Percentiles rank a stretch among this genome's conserved stretches.
phyloP scores from a whole-genome alignment of 768 basidiomycete genomes.

The Xerocomellus amylosporus region DNA sequence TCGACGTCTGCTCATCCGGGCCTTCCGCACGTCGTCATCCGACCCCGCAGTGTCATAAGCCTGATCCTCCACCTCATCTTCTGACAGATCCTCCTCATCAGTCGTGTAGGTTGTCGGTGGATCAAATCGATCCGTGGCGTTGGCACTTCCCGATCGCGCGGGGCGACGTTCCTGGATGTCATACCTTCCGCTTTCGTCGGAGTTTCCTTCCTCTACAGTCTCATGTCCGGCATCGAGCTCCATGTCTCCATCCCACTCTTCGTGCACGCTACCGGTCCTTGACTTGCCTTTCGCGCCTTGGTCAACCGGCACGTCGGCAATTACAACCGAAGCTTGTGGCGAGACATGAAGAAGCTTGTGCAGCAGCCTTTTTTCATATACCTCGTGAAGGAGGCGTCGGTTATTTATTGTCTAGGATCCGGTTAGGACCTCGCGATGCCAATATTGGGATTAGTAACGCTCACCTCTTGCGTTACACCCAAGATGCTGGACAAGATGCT shows the following conservation, averaged over 20 bases:
- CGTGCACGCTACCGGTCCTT: constrained; percentile 26
- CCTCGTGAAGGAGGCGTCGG: constrained; percentile 62
- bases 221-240: constrained; percentile 18
- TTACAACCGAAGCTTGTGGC: constrained; percentile 16
- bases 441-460: constrained; percentile 13
- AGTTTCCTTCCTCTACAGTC: constrained; percentile 18
- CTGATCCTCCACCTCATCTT: constrained; percentile 29
- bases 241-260: constrained; percentile 43
- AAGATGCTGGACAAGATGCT: constrained; percentile 79
- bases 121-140: constrained; percentile 36
- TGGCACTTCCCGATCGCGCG: constrained; percentile 43
- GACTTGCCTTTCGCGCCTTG: constrained; percentile 8
- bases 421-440: not conserved
- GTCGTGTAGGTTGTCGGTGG: constrained; percentile 48
- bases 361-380: constrained; percentile 57
- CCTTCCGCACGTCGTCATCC: constrained; percentile 24
- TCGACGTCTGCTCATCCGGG: constrained; percentile 29
- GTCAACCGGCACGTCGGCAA: constrained; percentile 20
- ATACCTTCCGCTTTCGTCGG: constrained; percentile 61
- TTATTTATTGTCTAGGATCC: constrained; percentile 65
- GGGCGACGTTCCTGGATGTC: constrained; percentile 48
- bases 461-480: constrained; percentile 80
- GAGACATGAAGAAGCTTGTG: constrained; percentile 56
- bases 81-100: constrained; percentile 40
- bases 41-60: constrained; percentile 20